Evolutionary conservation across 2,329 filamentous ascomycete species (phyloP), one percentile per base, ranked within the genome.

Genomic region (Cercospora sp.): DNA sequence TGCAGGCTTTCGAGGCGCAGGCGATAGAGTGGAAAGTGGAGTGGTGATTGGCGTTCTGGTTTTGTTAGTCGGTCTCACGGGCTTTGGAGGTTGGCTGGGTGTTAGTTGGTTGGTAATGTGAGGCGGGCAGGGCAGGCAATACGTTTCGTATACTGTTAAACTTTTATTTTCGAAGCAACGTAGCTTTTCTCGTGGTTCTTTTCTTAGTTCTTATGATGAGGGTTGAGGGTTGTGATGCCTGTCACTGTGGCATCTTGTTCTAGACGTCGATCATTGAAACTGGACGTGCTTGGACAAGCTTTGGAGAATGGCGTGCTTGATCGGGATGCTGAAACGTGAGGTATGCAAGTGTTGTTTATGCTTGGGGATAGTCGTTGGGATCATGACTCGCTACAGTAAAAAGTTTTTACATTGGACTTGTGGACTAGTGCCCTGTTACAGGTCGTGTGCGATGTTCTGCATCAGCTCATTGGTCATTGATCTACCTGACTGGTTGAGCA

Each of bases 91-190:
- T 2, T 81, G 79, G 79, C 61, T 80, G 33, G 77, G 77, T 1
- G 67, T 79, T 9, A 80, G 79, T 64, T 81, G 78, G 78, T 66
- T 80, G 53, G 73, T 79, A 16, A 72, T 78, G 68, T 80, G 68
- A 73, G 28, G n/a, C n/a, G 16, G 20, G 3, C 8, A 48, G 18
- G 5, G 18, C 8, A 48, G 42, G 5, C 23, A 23, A n/a, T n/a
- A 3, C 5, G 16, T 40, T 40, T 40, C 36, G 36, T 40, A 40
- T n/a, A 40, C 5, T 40, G 36, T 40, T 40, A 16, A 13, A 16
- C 13, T 5, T 40, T 40, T 33, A 13, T 36, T 40, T 40, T 40
- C 13, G 13, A 40, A 40, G 33, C 33, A 40, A 40, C 16, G 36
- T 40, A 40, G 36, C 36, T n/a, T 40, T n/a, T 40, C 16, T 40